Percentiles rank a stretch among this genome's conserved stretches.
phyloP scores from a whole-genome alignment of 306 rosid species.

The Canavalia gladiata region DNA sequence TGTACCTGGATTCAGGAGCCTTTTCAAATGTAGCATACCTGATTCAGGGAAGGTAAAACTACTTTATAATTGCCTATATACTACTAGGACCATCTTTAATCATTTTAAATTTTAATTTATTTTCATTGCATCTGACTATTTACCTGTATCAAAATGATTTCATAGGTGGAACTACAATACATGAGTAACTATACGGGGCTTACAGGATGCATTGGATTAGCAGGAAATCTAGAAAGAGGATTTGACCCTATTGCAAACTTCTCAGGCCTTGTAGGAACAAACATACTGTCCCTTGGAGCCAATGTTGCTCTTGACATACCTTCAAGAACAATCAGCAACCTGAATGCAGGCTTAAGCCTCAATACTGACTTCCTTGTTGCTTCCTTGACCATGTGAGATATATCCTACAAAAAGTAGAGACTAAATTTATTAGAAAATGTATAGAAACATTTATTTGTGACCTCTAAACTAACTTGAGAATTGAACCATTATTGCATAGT shows the following conservation, averaged over 20 bases:
- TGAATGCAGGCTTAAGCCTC: slow-evolving; percentile 66
- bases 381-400: slow-evolving; percentile 74
- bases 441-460: slow-evolving; percentile 1
- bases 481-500: background rate
- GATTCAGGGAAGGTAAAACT: slow-evolving; percentile 64
- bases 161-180: slow-evolving; percentile 70
- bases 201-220: slow-evolving; percentile 69
- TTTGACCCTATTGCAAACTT: slow-evolving; percentile 57
- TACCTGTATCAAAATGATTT: slow-evolving; percentile 21
- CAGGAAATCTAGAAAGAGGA: slow-evolving; percentile 49
- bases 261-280: slow-evolving; percentile 63
- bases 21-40: slow-evolving; percentile 57
- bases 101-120: background rate
- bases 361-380: slow-evolving; percentile 56
- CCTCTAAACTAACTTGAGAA: slow-evolving; percentile 10
- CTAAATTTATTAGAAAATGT: slow-evolving; percentile 28
- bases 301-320: slow-evolving; percentile 60
- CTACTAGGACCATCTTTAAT: background rate
- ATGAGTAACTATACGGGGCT: slow-evolving; percentile 56
- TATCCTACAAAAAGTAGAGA: slow-evolving; percentile 35
- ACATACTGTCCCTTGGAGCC: slow-evolving; percentile 61
- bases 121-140: slow-evolving; percentile 12
- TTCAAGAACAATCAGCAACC: slow-evolving; percentile 55
- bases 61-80: slow-evolving; percentile 18
- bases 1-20: slow-evolving; percentile 68